Evolutionary conservation across 257 asterid species (phyloP).

Genomic region (Ehretia macrophylla): DNA sequence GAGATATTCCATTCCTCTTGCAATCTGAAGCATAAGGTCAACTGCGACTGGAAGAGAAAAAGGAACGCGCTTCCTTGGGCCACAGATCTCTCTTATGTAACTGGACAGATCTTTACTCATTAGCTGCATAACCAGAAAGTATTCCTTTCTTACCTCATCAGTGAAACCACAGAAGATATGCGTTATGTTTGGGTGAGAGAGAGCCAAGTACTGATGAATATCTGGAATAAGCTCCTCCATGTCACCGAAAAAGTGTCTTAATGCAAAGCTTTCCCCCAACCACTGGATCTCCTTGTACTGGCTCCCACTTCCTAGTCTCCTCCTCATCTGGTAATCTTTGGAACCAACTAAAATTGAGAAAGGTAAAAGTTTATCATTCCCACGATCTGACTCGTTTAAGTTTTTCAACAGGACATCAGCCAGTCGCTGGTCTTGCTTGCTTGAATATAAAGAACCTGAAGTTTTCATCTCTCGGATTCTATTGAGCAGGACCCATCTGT

Average conservation of each 20-base stretch:
- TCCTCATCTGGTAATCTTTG: conserved; percentile 67
- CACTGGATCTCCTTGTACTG: conserved; percentile 83
- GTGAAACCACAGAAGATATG: conserved; percentile 58
- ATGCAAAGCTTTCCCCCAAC: conserved; percentile 87
- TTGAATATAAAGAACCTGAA: neutral
- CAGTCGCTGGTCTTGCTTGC: conserved; percentile 17
- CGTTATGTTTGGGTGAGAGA: conserved; percentile 74
- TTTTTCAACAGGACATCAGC: conserved; percentile 55
- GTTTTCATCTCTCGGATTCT: conserved; percentile 35
- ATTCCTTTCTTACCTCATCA: conserved; percentile 72
- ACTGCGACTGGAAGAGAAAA: conserved; percentile 66
- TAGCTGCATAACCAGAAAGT: conserved; percentile 67
- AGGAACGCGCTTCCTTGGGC: conserved; percentile 63
- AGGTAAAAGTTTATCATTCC: conserved; percentile 38
- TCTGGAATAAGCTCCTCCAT: conserved; percentile 38
- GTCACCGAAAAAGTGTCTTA: conserved; percentile 60
- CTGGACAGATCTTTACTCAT: conserved; percentile 68
- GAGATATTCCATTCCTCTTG: conserved; percentile 93
- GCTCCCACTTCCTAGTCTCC: conserved; percentile 67
- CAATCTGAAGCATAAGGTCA: conserved; percentile 87
- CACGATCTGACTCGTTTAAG: conserved; percentile 23
- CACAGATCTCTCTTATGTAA: conserved; percentile 57
- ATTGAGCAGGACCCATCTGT: conserved; percentile 42
- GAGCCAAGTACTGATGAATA: conserved; percentile 39
- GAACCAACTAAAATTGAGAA: conserved; percentile 42